A percentile compares a stretch with the other conserved stretches of the same genome.
Conservation (phyloP, 2,329 filamentous ascomycete genomes). For the Calcarisporium arbuscula region DNA sequence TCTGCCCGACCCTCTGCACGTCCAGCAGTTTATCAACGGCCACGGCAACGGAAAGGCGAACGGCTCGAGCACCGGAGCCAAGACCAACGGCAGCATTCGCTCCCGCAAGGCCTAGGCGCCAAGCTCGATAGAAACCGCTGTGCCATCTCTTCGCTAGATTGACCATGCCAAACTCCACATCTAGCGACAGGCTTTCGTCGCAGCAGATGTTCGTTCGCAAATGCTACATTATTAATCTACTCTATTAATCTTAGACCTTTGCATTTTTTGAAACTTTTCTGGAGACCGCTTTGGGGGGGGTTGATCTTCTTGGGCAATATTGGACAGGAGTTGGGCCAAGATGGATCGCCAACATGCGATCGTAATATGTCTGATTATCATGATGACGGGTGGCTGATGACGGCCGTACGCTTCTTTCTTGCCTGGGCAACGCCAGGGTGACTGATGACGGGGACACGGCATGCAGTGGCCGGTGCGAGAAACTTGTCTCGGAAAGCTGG, state of each 20-base stretch:
- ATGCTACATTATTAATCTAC: not conserved
- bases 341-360: conserved; percentile 9
- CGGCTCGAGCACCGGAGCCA: conserved; percentile 48
- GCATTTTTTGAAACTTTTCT: conserved; percentile 9
- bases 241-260: not conserved
- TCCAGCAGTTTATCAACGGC: conserved; percentile 50
- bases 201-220: too few relatives aligned
- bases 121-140: too few relatives aligned
- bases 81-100: conserved; percentile 56
- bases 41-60: conserved; percentile 46
- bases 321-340: conserved; percentile 10
- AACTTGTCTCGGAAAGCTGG: too few relatives aligned
- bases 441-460: too few relatives aligned
- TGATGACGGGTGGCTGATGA: conserved; percentile 24
- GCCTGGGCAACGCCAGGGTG: too few relatives aligned
- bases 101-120: conserved; percentile 67
- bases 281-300: too few relatives aligned
- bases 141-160: too few relatives aligned
- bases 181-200: too few relatives aligned
- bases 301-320: conserved; percentile 2
- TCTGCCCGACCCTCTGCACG: conserved; percentile 74
- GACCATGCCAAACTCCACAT: too few relatives aligned
- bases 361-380: conserved; percentile 21
- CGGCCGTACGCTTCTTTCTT: conserved; percentile 19
- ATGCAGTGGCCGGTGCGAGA: too few relatives aligned